Evolutionary conservation across 2,329 filamentous ascomycete genomes (phyloP).

Genomic region (Coniosporium tulheliwenetii): DNA sequence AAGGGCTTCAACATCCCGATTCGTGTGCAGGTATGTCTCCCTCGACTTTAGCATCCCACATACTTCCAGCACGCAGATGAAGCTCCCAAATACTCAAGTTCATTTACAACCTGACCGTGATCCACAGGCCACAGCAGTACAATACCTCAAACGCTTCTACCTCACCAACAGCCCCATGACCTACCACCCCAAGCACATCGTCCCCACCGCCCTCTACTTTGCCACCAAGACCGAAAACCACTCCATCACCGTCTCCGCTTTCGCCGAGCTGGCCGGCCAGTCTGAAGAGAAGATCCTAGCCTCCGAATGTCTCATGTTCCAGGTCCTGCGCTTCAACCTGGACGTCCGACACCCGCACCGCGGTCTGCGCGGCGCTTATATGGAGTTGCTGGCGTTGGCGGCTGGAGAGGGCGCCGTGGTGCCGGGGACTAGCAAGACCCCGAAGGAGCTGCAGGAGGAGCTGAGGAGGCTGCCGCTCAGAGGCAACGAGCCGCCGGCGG

Average conservation of each 20-base stretch:
- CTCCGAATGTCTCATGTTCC: constrained; percentile 83
- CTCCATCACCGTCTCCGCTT: constrained; percentile 54
- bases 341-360: constrained; percentile 85
- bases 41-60: neutral
- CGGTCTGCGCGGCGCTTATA: constrained; percentile 68
- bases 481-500: constrained; percentile 3
- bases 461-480: constrained; percentile 5
- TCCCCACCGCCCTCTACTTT: constrained; percentile 83
- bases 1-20: constrained; percentile 45
- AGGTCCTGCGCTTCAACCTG: constrained; percentile 84
- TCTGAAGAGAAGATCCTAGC: constrained; percentile 53
- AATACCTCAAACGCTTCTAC: constrained; percentile 91
- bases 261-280: constrained; percentile 43
- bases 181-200: constrained; percentile 77
- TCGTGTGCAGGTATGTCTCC: constrained; percentile 38
- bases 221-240: constrained; percentile 84
- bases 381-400: constrained; percentile 60
- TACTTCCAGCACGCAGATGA: neutral
- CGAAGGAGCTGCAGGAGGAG: constrained; percentile 6
- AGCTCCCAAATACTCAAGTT: too few species aligned
- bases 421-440: constrained; percentile 6
- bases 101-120: constrained; percentile 20
- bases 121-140: constrained; percentile 57
- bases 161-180: constrained; percentile 92
- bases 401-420: constrained; percentile 38